A percentile compares a stretch with the other conserved stretches of the same genome.
phyloP scores from a whole-genome alignment of 352 stramenopile genomes.

The Pythium diclinum region DNA sequence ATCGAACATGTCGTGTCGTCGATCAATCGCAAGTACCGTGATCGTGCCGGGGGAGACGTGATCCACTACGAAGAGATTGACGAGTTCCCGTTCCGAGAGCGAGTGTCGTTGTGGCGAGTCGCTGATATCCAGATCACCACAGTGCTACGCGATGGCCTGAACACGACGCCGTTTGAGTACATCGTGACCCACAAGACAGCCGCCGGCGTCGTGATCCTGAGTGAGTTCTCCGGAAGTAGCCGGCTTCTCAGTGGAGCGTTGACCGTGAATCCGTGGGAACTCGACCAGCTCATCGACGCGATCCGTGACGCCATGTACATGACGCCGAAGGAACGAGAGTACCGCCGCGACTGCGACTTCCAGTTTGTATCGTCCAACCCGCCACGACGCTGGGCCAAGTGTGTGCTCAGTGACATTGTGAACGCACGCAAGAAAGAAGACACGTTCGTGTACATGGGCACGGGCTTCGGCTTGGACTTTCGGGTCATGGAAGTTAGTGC shows the following conservation, averaged over 20 bases:
- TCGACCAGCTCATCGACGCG: conserved; percentile 73
- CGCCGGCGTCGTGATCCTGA: conserved; percentile 92
- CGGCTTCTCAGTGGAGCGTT: conserved; percentile 94
- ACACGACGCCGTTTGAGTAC: conserved; percentile 81
- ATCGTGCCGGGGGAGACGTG: conserved; percentile 45
- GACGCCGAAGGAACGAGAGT: conserved; percentile 61
- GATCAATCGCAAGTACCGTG: conserved; percentile 91
- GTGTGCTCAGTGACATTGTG: conserved; percentile 72
- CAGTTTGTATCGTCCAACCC: conserved; percentile 72
- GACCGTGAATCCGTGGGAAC: conserved; percentile 97
- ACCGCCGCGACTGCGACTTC: conserved; percentile 73
- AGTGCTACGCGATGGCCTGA: conserved; percentile 72
- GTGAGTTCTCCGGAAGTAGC: conserved; percentile 96
- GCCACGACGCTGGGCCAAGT: conserved; percentile 67
- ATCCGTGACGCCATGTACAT: conserved; percentile 76
- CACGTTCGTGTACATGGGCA: conserved; percentile 82
- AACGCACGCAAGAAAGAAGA: conserved; percentile 80
- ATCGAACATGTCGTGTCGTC: conserved; percentile 85
- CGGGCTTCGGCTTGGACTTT: conserved; percentile 95
- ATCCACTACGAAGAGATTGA: conserved; percentile 78
- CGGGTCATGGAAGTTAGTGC: conserved; percentile 94
- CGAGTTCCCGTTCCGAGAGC: conserved; percentile 64
- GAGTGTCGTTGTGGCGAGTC: conserved; percentile 74
- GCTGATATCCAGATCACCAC: conserved; percentile 77
- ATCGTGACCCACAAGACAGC: conserved; percentile 76